A percentile compares a stretch with the other conserved stretches of the same genome.
Evolutionary conservation across 495 filamentous ascomycete genomes (phyloP).

Genomic region (Antarctomyces pellizariae): DNA sequence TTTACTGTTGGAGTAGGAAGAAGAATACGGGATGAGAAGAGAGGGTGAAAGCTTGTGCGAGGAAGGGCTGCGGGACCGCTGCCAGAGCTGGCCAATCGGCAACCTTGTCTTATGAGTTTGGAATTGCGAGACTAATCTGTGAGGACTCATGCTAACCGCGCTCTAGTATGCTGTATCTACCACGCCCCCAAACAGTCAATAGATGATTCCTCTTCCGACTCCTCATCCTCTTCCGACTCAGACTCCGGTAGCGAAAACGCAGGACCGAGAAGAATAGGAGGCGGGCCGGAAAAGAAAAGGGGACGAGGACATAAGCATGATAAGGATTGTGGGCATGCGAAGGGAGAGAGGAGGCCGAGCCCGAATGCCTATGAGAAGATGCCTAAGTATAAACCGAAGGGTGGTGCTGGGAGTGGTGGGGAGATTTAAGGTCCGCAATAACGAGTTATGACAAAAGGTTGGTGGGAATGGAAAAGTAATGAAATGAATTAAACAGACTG

Average conservation of each 20-base stretch:
- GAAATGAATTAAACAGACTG: too few species aligned
- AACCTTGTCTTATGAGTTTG: constrained; percentile 2
- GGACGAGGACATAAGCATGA: constrained; percentile 15
- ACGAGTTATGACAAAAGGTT: too few species aligned
- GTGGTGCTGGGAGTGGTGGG: too few species aligned
- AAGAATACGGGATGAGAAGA: background rate
- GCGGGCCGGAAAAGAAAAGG: constrained; percentile 16
- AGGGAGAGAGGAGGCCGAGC: constrained; percentile 33
- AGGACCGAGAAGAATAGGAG: constrained; percentile 8
- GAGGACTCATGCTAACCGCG: constrained; percentile 2
- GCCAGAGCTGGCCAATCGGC: too few species aligned
- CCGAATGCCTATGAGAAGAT: constrained; percentile 93
- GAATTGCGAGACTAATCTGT: constrained; percentile 1
- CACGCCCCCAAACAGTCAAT: constrained; percentile 70
- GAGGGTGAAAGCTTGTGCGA: background rate
- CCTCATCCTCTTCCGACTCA: constrained; percentile 32
- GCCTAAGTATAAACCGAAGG: constrained; percentile 30
- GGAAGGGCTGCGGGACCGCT: too few species aligned
- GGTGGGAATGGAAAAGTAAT: too few species aligned
- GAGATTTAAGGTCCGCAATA: too few species aligned
- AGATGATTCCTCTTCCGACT: constrained; percentile 43
- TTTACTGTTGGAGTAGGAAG: background rate
- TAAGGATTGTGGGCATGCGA: constrained; percentile 13
- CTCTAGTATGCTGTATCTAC: constrained; percentile 90
- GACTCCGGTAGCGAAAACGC: constrained; percentile 25